Conservation (phyloP, 139 green algal genomes). For the Haematococcus sp. region DNA sequence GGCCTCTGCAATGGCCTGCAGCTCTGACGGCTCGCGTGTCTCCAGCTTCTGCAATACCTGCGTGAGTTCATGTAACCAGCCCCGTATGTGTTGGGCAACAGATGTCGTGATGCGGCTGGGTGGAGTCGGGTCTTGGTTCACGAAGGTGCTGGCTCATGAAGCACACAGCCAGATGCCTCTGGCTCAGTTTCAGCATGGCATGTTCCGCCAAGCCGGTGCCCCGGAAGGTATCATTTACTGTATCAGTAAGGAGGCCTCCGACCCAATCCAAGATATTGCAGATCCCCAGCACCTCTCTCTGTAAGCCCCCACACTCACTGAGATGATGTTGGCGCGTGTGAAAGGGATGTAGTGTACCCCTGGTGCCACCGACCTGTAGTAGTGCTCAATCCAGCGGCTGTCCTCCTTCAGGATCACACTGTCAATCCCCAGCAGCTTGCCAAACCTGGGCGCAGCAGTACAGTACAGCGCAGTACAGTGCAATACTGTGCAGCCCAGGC, state of each 20-base stretch:
- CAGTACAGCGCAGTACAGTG: background rate
- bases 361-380: conserved; percentile 33
- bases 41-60: conserved; percentile 1
- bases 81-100: background rate
- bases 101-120: too few relatives aligned
- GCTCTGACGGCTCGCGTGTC: background rate
- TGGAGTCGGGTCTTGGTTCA: too few relatives aligned
- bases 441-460: conserved; percentile 21
- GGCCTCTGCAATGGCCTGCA: background rate
- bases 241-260: background rate
- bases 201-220: too few relatives aligned
- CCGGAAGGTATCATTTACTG: too few relatives aligned
- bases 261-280: background rate
- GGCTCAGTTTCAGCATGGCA: too few relatives aligned
- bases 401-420: conserved; percentile 37
- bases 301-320: background rate
- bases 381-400: conserved; percentile 42
- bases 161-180: too few relatives aligned
- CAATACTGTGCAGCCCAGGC: too few relatives aligned
- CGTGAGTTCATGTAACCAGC: background rate
- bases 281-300: background rate
- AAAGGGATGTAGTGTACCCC: conserved; percentile 21
- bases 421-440: conserved; percentile 40
- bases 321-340: conserved; percentile 14
- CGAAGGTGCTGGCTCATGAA: too few relatives aligned